Conservation (phyloP, 805 yeast genomes). For the Yarrowia phangngaensis region DNA sequence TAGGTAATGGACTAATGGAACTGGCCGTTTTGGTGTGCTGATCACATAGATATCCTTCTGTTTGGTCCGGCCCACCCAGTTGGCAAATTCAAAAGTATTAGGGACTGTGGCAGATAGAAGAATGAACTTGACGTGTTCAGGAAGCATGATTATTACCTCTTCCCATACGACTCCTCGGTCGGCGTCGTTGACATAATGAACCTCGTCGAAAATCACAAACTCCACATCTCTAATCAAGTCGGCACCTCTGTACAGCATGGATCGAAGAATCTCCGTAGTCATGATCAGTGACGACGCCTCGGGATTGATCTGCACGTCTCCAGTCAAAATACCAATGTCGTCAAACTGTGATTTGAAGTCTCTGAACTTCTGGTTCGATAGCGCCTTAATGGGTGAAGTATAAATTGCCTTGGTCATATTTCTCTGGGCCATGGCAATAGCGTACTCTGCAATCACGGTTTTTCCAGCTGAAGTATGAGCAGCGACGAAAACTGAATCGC, state of each 20-base stretch:
- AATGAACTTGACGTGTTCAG: constrained; percentile 91
- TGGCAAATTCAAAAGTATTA: constrained; percentile 96
- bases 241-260: constrained; percentile 97
- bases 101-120: constrained; percentile 96
- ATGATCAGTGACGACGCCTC: constrained; percentile 94
- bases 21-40: constrained; percentile 94
- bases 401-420: constrained; percentile 96
- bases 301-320: constrained; percentile 96
- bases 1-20: constrained; percentile 80
- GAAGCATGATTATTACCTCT: constrained; percentile 95
- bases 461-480: constrained; percentile 99
- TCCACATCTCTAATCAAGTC: constrained; percentile 95
- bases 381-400: constrained; percentile 91
- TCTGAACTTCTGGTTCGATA: constrained; percentile 84
- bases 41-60: constrained; percentile 94
- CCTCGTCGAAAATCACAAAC: constrained; percentile 96
- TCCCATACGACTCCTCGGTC: constrained; percentile 99
- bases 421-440: constrained; percentile 92
- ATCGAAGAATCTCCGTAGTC: constrained; percentile 95
- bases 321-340: constrained; percentile 92
- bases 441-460: constrained; percentile 97
- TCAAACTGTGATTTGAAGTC: constrained; percentile 78
- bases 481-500: constrained; percentile 97
- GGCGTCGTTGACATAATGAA: constrained; percentile 93
- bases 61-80: constrained; percentile 97